Conservation (phyloP, 2,329 filamentous ascomycete species). For the Mariannaea sp. region DNA sequence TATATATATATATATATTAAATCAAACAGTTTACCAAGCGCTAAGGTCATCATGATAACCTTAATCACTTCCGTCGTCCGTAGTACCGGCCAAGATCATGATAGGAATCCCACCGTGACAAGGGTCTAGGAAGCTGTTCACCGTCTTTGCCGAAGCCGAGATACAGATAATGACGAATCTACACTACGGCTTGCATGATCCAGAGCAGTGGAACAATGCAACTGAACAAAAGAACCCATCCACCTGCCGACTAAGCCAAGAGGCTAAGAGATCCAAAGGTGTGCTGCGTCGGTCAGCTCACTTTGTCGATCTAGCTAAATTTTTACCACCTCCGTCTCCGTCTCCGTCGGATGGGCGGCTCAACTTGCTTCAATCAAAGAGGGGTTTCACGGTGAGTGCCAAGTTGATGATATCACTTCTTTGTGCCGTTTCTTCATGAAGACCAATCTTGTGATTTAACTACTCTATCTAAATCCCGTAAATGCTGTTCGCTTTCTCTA, state of each 20-base stretch:
- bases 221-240: background rate
- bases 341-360: background rate
- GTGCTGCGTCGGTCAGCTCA: background rate
- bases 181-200: background rate
- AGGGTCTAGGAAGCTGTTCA: too few relatives aligned
- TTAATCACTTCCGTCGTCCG: too few relatives aligned
- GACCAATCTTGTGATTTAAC: background rate
- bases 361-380: background rate
- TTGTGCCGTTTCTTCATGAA: background rate
- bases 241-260: background rate
- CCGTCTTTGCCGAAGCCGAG: too few relatives aligned
- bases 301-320: background rate
- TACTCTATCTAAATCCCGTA: background rate
- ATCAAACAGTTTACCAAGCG: too few relatives aligned
- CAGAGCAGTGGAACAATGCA: background rate
- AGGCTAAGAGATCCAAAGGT: background rate
- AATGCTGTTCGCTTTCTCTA: background rate
- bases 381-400: background rate
- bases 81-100: too few relatives aligned
- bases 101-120: too few relatives aligned
- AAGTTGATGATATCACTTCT: too few relatives aligned
- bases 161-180: background rate
- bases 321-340: background rate
- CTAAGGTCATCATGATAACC: too few relatives aligned
- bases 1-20: too few relatives aligned